Evolutionary conservation across 176 grass and related monocot species (phyloP).

Genomic region (Dendrocalamus sinicus): DNA sequence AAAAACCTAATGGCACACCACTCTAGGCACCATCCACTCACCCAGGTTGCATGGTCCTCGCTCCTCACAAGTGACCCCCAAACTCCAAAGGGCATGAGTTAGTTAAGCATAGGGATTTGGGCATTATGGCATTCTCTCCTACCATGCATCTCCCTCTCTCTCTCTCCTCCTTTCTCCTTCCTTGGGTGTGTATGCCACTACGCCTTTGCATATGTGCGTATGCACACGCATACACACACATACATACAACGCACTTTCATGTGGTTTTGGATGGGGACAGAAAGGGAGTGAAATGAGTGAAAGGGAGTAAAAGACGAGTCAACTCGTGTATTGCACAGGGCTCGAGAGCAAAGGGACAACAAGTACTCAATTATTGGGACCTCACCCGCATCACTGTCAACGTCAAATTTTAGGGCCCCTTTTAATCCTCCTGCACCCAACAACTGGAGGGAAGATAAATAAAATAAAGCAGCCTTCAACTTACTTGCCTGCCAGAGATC

Average conservation of each 20-base stretch:
- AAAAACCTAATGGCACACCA: conserved; percentile 52
- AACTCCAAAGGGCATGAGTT: conserved; percentile 69
- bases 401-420: conserved; percentile 51
- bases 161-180: conserved; percentile 27
- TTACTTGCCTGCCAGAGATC: conserved; percentile 1
- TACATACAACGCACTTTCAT: conserved; percentile 51
- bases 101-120: conserved; percentile 89
- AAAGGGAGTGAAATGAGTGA: conserved; percentile 85
- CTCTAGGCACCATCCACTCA: conserved; percentile 60
- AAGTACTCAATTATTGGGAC: conserved; percentile 75
- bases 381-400: conserved; percentile 63
- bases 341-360: conserved; percentile 71
- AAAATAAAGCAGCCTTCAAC: background rate
- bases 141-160: background rate
- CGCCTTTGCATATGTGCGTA: background rate
- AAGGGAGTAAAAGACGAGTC: conserved; percentile 83
- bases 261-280: conserved; percentile 72
- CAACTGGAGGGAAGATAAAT: background rate
- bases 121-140: conserved; percentile 49
- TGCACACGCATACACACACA: conserved; percentile 17
- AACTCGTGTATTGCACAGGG: conserved; percentile 92
- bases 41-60: conserved; percentile 40
- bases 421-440: conserved; percentile 51
- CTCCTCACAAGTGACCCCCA: conserved; percentile 40
- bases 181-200: background rate